These are phyloP conservation scores for Cladophialophora carrionii DNA, from an alignment of 2,329 filamentous ascomycete genomes.

Conservation along the genomic window DNA sequence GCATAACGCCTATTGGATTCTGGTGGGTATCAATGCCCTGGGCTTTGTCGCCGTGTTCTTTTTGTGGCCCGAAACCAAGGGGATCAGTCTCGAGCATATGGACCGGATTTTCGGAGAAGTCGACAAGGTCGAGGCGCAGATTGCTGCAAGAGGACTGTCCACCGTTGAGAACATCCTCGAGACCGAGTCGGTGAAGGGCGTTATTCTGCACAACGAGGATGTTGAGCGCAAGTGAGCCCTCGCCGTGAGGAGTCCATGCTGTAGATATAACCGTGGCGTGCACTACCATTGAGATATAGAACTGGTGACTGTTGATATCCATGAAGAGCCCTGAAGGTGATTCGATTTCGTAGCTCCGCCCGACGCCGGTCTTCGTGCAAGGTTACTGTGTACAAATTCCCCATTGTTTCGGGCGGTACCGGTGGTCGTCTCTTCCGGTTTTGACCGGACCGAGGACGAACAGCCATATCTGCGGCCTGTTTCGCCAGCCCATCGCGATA, in stretches of 20 bases:
- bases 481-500: not conserved
- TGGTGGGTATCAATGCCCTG: slow-evolving; percentile 47
- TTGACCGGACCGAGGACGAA: not conserved
- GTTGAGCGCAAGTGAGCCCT: not conserved
- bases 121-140: slow-evolving; percentile 44
- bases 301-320: not conserved
- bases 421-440: not conserved
- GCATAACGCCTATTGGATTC: slow-evolving; percentile 29
- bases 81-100: slow-evolving; percentile 45
- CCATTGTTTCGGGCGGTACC: not conserved
- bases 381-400: not conserved
- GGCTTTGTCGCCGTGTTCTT: slow-evolving; percentile 45
- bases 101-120: slow-evolving; percentile 45
- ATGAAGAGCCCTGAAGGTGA: not conserved
- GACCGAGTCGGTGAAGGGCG: not conserved
- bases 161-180: not conserved
- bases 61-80: slow-evolving; percentile 45
- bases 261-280: not conserved
- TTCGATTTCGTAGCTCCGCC: not conserved
- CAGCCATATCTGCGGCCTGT: not conserved
- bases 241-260: not conserved
- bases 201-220: not conserved
- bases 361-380: not conserved
- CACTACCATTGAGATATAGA: not conserved
- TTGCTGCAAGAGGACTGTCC: slow-evolving; percentile 39